Base-by-base conservation (phyloP, 345 rosid genomes). In the Murraya koenigii region DNA sequence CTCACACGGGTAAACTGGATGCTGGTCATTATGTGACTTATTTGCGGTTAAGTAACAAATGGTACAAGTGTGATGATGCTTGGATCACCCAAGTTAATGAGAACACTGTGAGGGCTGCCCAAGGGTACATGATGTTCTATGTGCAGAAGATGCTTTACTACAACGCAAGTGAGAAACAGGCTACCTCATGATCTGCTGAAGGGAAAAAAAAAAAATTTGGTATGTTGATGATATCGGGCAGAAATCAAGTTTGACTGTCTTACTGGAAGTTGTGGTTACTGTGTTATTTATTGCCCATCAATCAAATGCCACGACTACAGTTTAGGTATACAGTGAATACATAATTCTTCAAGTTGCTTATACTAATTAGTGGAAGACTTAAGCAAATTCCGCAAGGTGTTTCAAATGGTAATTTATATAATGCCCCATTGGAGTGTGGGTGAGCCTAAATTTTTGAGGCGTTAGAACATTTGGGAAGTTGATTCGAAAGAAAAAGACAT, bases 21-120 rank as follows among this genome's bases (percentile, higher is more conserved):
- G 89, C 89, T 33, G 93, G 91, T 32, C 93, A 90, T 61, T 90
- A 88, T 38, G 89, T 84, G 30, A 90, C 93, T 22, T 90, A 88
- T 66, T 69, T 90, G 80, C 85, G 93, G 44, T 69, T 88, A 56
- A 87, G 88, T 80, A 86, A 88, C 77, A 86, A 82, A 75, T 90
- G 93, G 93, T 90, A 88, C 79, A 88, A 88, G 82, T 90, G 93
- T 79, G 93, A 90, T 59, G 93, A 90, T 84, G 88, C 91, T 25
- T 88, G 93, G 93, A 80, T 90, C 78, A 88, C 89, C 41, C 78
- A 54, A 79, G 93, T 90, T 33, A 84, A 88, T 69, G 93, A 90
- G 81, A 88, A 82, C 72, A 80, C 81, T 23, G 93, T 90, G 70
- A 80, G 91, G 78, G 89, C 93, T 82, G 88, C 93, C 30, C 90